Evolutionary conservation across 306 rosid species (phyloP).

Genomic region (Malus orientalis): DNA sequence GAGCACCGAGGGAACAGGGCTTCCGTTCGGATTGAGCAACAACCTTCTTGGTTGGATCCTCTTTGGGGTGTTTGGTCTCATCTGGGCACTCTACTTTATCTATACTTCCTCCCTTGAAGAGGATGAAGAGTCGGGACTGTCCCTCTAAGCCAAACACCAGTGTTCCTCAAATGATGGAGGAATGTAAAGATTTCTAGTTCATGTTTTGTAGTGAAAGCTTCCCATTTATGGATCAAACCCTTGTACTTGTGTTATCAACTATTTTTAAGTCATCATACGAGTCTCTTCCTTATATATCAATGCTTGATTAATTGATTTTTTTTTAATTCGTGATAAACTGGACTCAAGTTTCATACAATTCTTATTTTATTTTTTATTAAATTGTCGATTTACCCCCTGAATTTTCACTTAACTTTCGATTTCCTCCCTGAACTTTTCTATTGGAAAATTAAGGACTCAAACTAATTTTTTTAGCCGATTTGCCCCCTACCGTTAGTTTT

Average conservation of each 20-base stretch:
- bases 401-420: no score
- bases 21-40: conserved; percentile 94
- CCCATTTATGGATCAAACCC: background rate
- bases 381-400: no score
- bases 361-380: background rate
- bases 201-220: conserved; percentile 15
- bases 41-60: conserved; percentile 85
- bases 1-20: conserved; percentile 96
- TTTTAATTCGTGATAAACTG: background rate
- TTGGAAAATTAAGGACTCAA: no score
- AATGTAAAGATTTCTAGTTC: conserved; percentile 25
- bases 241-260: conserved; percentile 16
- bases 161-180: background rate
- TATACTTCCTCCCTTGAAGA: conserved; percentile 73
- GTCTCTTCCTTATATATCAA: background rate
- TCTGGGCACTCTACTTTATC: conserved; percentile 51
- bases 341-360: background rate
- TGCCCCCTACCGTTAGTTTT: no score
- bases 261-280: background rate
- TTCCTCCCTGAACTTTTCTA: no score
- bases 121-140: conserved; percentile 91
- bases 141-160: conserved; percentile 36
- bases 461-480: no score
- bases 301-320: background rate
- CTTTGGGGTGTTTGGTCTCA: conserved; percentile 61